phyloP scores from a whole-genome alignment of 2,329 filamentous ascomycete genomes.

The Colletotrichum horii region DNA sequence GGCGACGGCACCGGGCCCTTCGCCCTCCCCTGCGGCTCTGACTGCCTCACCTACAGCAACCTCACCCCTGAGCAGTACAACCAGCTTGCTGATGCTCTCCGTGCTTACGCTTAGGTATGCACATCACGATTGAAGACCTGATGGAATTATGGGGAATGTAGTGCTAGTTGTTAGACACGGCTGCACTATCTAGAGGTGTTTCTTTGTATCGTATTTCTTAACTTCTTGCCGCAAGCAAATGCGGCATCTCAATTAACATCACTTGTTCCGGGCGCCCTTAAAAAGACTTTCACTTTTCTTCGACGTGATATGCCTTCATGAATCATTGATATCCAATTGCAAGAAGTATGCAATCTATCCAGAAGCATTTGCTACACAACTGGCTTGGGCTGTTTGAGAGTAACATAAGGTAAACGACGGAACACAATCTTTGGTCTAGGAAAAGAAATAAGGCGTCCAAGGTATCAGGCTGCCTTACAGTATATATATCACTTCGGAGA shows the following conservation, averaged over 20 bases:
- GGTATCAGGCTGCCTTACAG: no score
- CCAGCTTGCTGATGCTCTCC: constrained; percentile 19
- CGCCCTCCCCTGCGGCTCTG: constrained; percentile 24
- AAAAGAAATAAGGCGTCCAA: no score
- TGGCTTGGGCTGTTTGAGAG: no score
- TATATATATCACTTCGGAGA: no score
- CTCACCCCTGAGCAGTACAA: constrained; percentile 30
- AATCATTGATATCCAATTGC: background rate
- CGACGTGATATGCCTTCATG: background rate
- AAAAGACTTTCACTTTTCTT: background rate
- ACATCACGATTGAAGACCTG: background rate
- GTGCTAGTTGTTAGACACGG: background rate
- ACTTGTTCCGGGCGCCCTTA: background rate
- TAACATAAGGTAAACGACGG: no score
- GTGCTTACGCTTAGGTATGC: background rate
- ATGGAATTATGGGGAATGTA: background rate
- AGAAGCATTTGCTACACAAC: no score
- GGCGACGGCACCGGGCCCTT: constrained; percentile 20
- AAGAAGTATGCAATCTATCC: background rate
- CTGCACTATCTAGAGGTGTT: background rate
- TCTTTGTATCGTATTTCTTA: background rate
- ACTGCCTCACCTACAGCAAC: constrained; percentile 23
- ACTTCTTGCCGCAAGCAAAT: background rate
- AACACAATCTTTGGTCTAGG: no score
- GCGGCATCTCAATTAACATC: background rate